These are phyloP conservation scores for Epichloe sylvatica DNA, from an alignment of 2,329 filamentous ascomycete genomes.

Conservation along the genomic window DNA sequence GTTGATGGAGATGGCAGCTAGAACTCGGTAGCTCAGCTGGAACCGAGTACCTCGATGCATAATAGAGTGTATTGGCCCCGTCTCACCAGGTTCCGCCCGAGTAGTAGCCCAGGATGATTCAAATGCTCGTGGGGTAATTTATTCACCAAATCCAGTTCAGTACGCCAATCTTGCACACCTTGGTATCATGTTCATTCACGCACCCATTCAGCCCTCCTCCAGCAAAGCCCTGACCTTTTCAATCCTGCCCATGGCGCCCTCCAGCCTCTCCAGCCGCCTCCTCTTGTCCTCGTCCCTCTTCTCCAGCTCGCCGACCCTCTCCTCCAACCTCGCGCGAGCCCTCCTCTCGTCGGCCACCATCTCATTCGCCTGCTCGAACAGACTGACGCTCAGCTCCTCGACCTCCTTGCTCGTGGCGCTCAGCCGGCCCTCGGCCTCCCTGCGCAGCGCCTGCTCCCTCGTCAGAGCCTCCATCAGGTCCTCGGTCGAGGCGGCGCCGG, in stretches of 20 bases:
- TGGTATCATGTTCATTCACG: no score
- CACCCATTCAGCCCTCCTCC: constrained; percentile 15
- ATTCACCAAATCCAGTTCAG: no score
- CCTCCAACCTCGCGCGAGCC: constrained; percentile 56
- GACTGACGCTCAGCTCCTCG: constrained; percentile 59
- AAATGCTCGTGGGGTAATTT: no score
- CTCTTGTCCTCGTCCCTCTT: constrained; percentile 56
- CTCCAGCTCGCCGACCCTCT: constrained; percentile 55
- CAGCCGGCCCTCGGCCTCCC: constrained; percentile 54
- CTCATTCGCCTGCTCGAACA: constrained; percentile 76
- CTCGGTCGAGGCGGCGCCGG: constrained; percentile 16
- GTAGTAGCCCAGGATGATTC: no score
- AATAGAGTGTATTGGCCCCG: no score
- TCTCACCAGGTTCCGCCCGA: no score
- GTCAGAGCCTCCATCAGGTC: constrained; percentile 50
- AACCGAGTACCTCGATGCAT: no score
- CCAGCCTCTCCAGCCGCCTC: constrained; percentile 52
- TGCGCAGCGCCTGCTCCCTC: constrained; percentile 51
- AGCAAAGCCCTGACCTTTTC: constrained; percentile 54
- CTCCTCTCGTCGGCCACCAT: constrained; percentile 70
- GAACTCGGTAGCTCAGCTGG: no score
- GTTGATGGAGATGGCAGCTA: no score
- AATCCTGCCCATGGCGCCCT: constrained; percentile 56
- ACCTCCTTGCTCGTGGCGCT: constrained; percentile 56
- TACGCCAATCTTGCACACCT: no score